Base-by-base conservation (phyloP, 2,329 filamentous ascomycete species). In the Aspergillus viridinutans region DNA sequence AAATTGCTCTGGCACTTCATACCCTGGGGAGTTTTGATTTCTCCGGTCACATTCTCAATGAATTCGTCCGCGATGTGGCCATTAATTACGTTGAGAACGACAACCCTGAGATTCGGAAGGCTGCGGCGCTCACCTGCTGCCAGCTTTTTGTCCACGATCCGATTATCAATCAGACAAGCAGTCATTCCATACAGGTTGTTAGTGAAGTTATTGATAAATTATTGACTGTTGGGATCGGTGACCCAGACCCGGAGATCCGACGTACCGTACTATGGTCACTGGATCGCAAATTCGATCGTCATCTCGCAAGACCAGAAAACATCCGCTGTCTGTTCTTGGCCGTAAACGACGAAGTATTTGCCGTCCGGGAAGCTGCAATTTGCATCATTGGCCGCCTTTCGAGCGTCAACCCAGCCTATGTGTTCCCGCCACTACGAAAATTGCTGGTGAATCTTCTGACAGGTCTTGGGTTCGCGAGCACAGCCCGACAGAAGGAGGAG, bases 11-110 rank as follows among this genome's bases (percentile, higher is more conserved):
- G 53, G 94, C 94, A 3, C 82, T 99, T 17, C 92, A 96, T 67
- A 99, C 95, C 0, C 81, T 99, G 0, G 95, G 94, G n/a, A 97
- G 92, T 70, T 99, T 99, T 68, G 94, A 99, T 72, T 99, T 99
- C 69, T 88, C 80, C 35, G 86, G 83, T 1, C 92, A 97, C 68
- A 89, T 97, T 17, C 79, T 99, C 17, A 99, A 99, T 67, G 95
- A 99, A 72, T 99, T 99, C 65, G 94, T 99, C 28, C 90, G 94
- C 25, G 94, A 99, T 70, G 94, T 99, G 51, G 94, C 95, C 3
- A 95, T 99, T 69, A 94, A 93, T 72, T 99, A 97, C 67, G 93
- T 99, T 45, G 93, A 99, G 65, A 94, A 96, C 61, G 93, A 97
- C 65, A 95, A 96, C 66, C 83, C 91, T 0, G 90, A 95, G 62